A percentile compares a stretch with the other conserved stretches of the same genome.
Conservation (phyloP, 306 rosid species). For the Lathyrus tuberosus region DNA sequence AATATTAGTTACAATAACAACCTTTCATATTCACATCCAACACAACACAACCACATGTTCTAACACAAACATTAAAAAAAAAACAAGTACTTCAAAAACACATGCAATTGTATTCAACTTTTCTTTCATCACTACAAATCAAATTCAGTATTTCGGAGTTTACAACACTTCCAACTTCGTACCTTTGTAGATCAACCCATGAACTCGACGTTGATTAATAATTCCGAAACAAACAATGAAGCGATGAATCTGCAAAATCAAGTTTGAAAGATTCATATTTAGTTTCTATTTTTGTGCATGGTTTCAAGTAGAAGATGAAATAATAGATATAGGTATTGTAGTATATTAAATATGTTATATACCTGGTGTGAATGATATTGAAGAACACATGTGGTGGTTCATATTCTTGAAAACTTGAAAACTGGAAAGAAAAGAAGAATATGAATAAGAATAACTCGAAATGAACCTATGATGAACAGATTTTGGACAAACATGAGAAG, state of each 20-base stretch:
- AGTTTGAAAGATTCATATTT: background rate
- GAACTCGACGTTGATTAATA: constrained; percentile 23
- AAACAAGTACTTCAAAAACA: constrained; percentile 17
- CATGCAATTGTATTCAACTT: constrained; percentile 12
- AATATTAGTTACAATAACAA: constrained; percentile 23
- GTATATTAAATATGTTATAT: constrained; percentile 7
- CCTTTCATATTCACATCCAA: constrained; percentile 45
- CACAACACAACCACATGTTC: constrained; percentile 34
- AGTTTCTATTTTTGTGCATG: constrained; percentile 17
- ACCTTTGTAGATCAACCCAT: constrained; percentile 61
- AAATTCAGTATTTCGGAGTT: background rate
- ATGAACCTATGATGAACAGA: constrained; percentile 41
- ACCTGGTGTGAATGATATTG: constrained; percentile 73
- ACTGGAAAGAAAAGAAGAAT: constrained; percentile 55
- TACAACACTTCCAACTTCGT: background rate
- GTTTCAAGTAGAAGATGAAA: constrained; percentile 13
- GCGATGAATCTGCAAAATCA: constrained; percentile 29
- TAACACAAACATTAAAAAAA: background rate
- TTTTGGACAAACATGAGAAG: constrained; percentile 14
- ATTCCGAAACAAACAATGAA: constrained; percentile 32
- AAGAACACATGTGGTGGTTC: constrained; percentile 77
- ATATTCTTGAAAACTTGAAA: constrained; percentile 38
- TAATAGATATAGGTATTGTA: constrained; percentile 24
- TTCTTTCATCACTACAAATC: too few species aligned
- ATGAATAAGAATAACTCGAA: constrained; percentile 50